phyloP scores from a whole-genome alignment of 257 asterid species.

The Handroanthus guayacan region DNA sequence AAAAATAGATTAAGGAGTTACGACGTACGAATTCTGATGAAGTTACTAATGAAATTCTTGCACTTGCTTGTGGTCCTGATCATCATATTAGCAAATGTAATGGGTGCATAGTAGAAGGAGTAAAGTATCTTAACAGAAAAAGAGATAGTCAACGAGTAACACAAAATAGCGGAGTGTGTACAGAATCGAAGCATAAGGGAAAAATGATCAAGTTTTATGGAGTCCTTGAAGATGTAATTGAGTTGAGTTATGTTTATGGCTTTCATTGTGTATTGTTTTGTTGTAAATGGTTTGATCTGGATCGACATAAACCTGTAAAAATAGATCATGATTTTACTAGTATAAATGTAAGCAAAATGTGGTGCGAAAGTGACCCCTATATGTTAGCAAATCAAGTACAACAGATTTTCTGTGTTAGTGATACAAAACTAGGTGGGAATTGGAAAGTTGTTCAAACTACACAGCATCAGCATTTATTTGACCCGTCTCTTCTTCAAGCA shows the following conservation, averaged over 20 bases:
- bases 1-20: neutral
- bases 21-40: neutral
- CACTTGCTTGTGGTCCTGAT: neutral
- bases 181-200: too few relatives aligned
- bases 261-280: neutral
- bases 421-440: neutral
- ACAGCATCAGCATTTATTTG: neutral
- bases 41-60: neutral
- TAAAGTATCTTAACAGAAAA: neutral
- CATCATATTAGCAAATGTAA: neutral
- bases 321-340: neutral
- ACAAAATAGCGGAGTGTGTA: neutral
- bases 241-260: too few relatives aligned
- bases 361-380: neutral
- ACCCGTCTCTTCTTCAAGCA: neutral
- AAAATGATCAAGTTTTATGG: too few relatives aligned
- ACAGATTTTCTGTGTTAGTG: neutral
- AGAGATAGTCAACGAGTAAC: neutral
- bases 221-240: too few relatives aligned
- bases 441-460: neutral
- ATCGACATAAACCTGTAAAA: neutral
- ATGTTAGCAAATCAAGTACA: neutral
- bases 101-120: conserved; percentile 1
- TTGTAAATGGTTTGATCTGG: neutral
- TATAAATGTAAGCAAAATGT: neutral